Base-by-base conservation (phyloP, 805 yeast species). In the Candida nitratophila region DNA sequence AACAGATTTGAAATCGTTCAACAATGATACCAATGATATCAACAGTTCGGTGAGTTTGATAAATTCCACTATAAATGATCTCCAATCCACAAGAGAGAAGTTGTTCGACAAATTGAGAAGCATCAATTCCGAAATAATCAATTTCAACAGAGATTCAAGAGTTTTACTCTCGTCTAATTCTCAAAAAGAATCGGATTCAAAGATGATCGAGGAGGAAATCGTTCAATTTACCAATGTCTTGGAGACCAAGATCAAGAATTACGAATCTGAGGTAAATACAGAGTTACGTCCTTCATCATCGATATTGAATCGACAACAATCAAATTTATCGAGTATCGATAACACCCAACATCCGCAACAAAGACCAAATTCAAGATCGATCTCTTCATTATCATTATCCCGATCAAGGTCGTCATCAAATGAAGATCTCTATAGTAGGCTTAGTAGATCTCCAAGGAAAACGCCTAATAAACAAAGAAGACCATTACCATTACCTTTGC, bases 371-470 rank as follows among this genome's bases (percentile, higher is more conserved):
- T 19, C 37, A 17, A 34, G 36, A 33, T 5, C 21, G 6, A 11
- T 33, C n/a, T n/a, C n/a, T 33, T 33, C 37, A 20, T 3, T 34
- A 3, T 19, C 22, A 19, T 15, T 24, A 9, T 19, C 37, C 3
- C 9, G 37, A 9, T 19, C 37, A 11, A 34, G 10, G 4, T 34
- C 37, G 4, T 34, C 37, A 6, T 19, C 35, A 4, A 39, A 30
- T 30, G 42, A 40, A 8, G 43, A 40, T 19, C 5, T 40, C 8
- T 40, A 40, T 15, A 33, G 24, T 16, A 20, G 43, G 15, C 31
- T 40, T 2, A 40, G 43, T 17, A 33, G 43, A 17, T 40, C 43
- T 8, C 43, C 43, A 2, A 33, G 15, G 17, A 40, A 40, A 32
- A 32, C 30, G 10, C 42, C 42, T 15, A 39, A 9, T 7, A 39